phyloP scores from a whole-genome alignment of 73 alveolate genomes.

The Symbiodinium natans region DNA sequence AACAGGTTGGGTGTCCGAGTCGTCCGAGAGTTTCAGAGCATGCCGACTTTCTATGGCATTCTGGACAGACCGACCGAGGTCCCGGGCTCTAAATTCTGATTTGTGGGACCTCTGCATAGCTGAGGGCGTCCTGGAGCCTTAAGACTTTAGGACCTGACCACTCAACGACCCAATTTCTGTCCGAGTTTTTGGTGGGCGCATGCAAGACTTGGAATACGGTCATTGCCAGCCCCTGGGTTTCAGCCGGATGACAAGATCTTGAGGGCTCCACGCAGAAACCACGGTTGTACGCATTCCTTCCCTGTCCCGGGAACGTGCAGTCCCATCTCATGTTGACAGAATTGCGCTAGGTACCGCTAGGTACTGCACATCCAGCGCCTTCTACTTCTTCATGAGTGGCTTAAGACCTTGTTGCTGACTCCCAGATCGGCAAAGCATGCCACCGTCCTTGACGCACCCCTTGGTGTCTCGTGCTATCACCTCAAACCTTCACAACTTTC shows the following conservation, averaged over 20 bases:
- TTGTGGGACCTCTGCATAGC: not conserved
- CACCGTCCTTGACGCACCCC: not conserved
- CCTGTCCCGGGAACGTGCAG: not conserved
- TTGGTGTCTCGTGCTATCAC: not conserved
- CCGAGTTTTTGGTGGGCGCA: not conserved
- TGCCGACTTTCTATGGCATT: not conserved
- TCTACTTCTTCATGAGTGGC: not conserved
- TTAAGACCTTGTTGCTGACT: not conserved
- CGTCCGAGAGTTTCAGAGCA: not conserved
- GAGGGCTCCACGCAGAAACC: not conserved
- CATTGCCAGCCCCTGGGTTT: not conserved
- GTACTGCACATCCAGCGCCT: not conserved
- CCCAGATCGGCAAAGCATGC: not conserved
- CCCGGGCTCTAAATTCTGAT: not conserved
- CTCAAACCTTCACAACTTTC: not conserved
- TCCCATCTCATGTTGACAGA: not conserved
- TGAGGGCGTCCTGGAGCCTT: not conserved
- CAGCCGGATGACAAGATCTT: not conserved
- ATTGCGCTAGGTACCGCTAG: not conserved
- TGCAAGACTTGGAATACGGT: not conserved
- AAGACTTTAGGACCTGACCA: not conserved
- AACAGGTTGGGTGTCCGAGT: not conserved
- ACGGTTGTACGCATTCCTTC: no score
- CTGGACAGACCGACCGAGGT: not conserved
- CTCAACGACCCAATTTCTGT: not conserved